A percentile compares a stretch with the other conserved stretches of the same genome.
Conservation (phyloP, 169 alveolate genomes). For the Cryptosporidium tyzzeri region DNA sequence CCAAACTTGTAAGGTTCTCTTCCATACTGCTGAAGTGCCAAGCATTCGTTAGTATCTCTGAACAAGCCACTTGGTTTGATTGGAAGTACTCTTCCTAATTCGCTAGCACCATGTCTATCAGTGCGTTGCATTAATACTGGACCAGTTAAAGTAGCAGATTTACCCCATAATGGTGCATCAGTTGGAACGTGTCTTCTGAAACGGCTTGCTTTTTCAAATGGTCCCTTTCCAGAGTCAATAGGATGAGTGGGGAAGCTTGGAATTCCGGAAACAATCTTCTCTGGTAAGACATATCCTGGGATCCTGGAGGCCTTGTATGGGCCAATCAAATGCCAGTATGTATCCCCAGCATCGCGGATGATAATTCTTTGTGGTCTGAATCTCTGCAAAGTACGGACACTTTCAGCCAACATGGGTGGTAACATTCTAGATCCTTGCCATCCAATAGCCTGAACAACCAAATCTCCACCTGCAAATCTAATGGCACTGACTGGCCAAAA, state of each 20-base stretch:
- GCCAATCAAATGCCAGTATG: constrained; percentile 61
- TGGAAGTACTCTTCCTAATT: constrained; percentile 66
- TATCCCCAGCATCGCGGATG: constrained; percentile 21
- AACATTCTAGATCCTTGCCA: constrained; percentile 73
- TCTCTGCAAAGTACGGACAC: constrained; percentile 16
- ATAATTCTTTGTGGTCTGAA: constrained; percentile 71
- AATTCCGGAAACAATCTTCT: constrained; percentile 10
- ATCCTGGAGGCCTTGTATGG: constrained; percentile 55
- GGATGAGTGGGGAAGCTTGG: constrained; percentile 53
- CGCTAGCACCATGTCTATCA: constrained; percentile 71
- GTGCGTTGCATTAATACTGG: constrained; percentile 34
- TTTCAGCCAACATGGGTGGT: constrained; percentile 67
- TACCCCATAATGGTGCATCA: constrained; percentile 70
- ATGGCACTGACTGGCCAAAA: constrained; percentile 57
- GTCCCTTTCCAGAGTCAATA: constrained; percentile 59
- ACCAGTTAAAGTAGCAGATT: constrained; percentile 50
- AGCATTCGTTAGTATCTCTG: constrained; percentile 70
- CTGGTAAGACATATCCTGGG: constrained; percentile 54
- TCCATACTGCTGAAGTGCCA: constrained; percentile 70
- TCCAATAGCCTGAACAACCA: constrained; percentile 66
- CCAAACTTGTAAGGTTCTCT: constrained; percentile 72
- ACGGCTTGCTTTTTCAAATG: constrained; percentile 35
- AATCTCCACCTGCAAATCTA: constrained; percentile 62
- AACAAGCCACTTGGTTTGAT: constrained; percentile 56
- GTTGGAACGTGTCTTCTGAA: constrained; percentile 35